Base-by-base conservation (phyloP, 73 alveolate species). In the Loxodes magnus region DNA sequence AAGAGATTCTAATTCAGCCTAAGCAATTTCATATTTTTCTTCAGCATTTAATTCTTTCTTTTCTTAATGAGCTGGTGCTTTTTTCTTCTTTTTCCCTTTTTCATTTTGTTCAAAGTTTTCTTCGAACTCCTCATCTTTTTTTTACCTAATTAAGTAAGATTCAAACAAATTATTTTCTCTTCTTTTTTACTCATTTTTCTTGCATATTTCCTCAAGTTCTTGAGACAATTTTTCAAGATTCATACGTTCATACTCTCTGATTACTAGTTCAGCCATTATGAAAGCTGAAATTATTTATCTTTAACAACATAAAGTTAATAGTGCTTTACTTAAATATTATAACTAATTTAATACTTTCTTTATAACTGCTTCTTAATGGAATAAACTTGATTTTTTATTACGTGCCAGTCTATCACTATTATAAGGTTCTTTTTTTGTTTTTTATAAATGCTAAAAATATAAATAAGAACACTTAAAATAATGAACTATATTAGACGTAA, bases 1-100 rank as follows among this genome's bases (percentile, higher is more conserved):
- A 38, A 79, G 77, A 17, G 88, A 74, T 24, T 79, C 93, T 10
- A 74, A 71, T 64, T 84, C 93, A 14, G 48, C 44, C 43, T 82
- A 62, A 6, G 93, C 96, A 12, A 84, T 84, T 19, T 84, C 93
- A 71, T 79, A 79, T 56, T 84, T 84, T 56, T 84, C 87, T 59
- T 78, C 15, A n/a, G 72, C 0, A 84, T 74, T 27, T 79, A 67
- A 12, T 36, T 53, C 59, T 78, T 39, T 6, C 70, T 56, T 43
- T 77, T 77, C 6, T 28, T 25, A 22, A 33, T 3, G 4, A 28
- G 53, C 21, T 53, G 41, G 27, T 57, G 28, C n/a, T n/a, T n/a
- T n/a, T n/a, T n/a, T n/a, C n/a, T n/a, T n/a, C n/a, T n/a, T n/a
- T n/a, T n/a, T n/a, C n/a, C n/a, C n/a, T n/a, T n/a, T n/a, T n/a